A percentile compares a stretch with the other conserved stretches of the same genome.
These are phyloP conservation scores for Cunninghamia lanceolata DNA, from an alignment of 75 land plant species.

Conservation along the genomic window DNA sequence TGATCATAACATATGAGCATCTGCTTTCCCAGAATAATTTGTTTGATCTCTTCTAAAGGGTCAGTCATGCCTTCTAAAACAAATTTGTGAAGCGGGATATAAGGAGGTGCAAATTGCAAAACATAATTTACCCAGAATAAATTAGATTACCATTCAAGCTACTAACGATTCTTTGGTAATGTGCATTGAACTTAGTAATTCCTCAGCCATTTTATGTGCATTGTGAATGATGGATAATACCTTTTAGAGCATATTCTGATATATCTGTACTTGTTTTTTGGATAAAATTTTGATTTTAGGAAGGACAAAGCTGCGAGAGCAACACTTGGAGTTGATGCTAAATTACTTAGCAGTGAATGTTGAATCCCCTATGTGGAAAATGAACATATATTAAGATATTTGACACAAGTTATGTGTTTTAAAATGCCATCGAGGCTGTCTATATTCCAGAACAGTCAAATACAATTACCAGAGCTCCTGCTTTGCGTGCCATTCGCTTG, in stretches of 20 bases:
- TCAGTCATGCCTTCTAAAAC: neutral
- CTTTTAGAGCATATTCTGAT: neutral
- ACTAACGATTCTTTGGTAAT: neutral
- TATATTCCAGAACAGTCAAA: neutral
- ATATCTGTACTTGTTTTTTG: neutral
- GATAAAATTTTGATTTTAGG: neutral
- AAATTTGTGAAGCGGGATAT: neutral
- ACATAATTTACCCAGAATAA: neutral
- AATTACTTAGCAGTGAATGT: neutral
- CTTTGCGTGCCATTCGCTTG: constrained; percentile 96
- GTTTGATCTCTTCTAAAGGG: neutral
- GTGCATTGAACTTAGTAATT: neutral
- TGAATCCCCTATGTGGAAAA: neutral
- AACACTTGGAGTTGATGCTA: neutral
- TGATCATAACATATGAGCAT: neutral
- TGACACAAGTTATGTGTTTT: neutral
- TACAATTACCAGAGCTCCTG: constrained; percentile 84
- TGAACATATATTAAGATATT: neutral
- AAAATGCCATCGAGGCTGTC: neutral
- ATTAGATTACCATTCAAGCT: neutral
- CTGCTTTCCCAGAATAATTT: neutral
- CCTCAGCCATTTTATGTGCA: neutral
- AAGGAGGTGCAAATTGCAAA: neutral
- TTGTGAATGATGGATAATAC: neutral
- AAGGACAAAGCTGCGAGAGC: neutral